Evolutionary conservation across 805 yeast species (phyloP), one percentile per base, ranked within the genome.

Genomic region (Schwanniomyces polymorphus): DNA sequence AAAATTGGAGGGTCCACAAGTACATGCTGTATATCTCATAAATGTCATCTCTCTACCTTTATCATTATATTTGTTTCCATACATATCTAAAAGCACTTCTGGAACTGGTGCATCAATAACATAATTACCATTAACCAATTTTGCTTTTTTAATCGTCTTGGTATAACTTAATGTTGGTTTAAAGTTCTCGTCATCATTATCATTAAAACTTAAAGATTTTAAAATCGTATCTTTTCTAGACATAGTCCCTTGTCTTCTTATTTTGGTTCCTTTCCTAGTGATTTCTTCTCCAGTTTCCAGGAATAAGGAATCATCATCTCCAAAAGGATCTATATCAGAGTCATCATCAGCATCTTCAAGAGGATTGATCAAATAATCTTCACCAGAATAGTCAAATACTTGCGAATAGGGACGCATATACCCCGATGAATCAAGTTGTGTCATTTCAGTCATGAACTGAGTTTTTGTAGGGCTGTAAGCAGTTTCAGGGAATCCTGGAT

Each of bases 11-110:
- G 98, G 98, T 52, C 92, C 95, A 64, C 96, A 86, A 0, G 98
- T 92, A 17, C 88, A 91, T 0, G 97, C 97, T 47, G 94, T 89
- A 67, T 91, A 92, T 64, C 98, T 79, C 92, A 92, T 85, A 58
- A 85, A 89, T 28, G 75, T 86, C 86, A 72, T 92, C 87, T 63
- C 91, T 62, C 75, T 68, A 63, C 72, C 71, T 14, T 64, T 55
- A 37, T 67, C 70, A 9, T 61, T 56, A 49, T 65, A 60, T 46
- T 63, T 60, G 45, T 55, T 58, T 4, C 74, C 73, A 49, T 65
- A 73, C 6, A 64, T 67, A 39, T 61, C 66, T 38, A 72, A 56
- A 29, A 74, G 63, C 10, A 70, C 56, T 42, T 60, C 51, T 9
- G 78, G 78, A 9, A 65, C 71, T 1, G 76, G 76, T 17, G 73